Base-by-base conservation (phyloP, 2,329 filamentous ascomycete species). In the Aspergillus uvarum region DNA sequence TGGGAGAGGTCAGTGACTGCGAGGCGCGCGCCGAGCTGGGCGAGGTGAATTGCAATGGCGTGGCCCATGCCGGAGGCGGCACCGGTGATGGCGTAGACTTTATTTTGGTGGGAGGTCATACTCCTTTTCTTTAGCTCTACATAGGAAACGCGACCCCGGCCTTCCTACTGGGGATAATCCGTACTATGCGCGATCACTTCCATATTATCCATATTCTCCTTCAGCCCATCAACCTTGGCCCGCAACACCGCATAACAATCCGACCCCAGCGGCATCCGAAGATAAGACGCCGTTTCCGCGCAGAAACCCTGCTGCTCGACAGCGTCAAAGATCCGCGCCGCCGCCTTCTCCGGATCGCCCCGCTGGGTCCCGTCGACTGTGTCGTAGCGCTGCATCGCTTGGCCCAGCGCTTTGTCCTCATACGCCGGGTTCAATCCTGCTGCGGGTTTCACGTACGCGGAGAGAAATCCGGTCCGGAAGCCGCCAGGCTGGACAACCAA, bases 401-500 rank as follows among this genome's bases (percentile, higher is more conserved):
- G 21, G 2, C 29, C 51, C 35, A 54, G 22, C 7, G 51, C 32
- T n/a, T 16, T 54, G 1, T 35, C 22, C 4, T 42, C 21, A 54
- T 54, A 54, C 24, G 42, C 51, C 14, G n/a, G 19, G 4, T 3
- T 54, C 16, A 54, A 19, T 3, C 51, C 51, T 3, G 51, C 35
- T 0, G 35, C 51, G 4, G 35, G 51, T n/a, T 12, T 24, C 2
- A 53, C 51, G 10, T 42, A 54, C 4, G 51, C 32, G 26, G 21
- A 16, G 19, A 54, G 44, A n/a, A 54, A 54, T 1, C 29, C 44
- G 0, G 51, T 54, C 19, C 51, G 51, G 7, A 83, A 82, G 0
- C 72, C 71, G 1, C 82, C 81, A 8, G 80, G 70, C n/a, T 76
- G 68, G 4, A 82, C 75, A 0, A 78, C 75, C 22, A 82, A 62